phyloP scores from a whole-genome alignment of 495 filamentous ascomycete genomes.

The Oleoguttula mirabilis region DNA sequence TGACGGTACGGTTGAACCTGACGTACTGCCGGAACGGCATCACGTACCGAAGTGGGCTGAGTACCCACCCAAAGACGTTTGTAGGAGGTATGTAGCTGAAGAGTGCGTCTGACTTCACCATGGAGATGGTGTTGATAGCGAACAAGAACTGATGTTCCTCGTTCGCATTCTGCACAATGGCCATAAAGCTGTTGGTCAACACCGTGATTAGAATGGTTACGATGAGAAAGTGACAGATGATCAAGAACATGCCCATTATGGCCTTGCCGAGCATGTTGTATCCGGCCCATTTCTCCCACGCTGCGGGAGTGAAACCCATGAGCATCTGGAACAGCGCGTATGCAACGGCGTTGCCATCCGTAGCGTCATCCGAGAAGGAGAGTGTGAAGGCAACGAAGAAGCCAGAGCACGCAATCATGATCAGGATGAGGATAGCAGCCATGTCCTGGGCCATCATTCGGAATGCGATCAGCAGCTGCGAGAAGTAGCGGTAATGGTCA shows the following conservation, averaged over 20 bases:
- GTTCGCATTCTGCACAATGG: conserved; percentile 79
- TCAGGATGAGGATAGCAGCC: conserved; percentile 66
- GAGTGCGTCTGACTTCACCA: conserved; percentile 89
- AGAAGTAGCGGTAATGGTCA: conserved; percentile 91
- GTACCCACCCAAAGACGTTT: conserved; percentile 77
- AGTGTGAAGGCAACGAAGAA: conserved; percentile 90
- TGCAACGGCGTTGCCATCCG: conserved; percentile 54
- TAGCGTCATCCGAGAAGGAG: conserved; percentile 54
- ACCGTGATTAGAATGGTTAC: conserved; percentile 88
- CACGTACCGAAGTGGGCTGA: conserved; percentile 65
- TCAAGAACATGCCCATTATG: conserved; percentile 67
- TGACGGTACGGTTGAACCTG: conserved; percentile 67
- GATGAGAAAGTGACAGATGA: conserved; percentile 91
- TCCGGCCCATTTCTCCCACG: conserved; percentile 59
- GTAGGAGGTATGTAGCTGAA: conserved; percentile 85
- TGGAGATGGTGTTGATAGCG: conserved; percentile 84
- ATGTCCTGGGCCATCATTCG: conserved; percentile 85
- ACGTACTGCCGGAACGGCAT: conserved; percentile 72
- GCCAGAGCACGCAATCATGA: conserved; percentile 75
- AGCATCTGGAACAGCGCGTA: conserved; percentile 86
- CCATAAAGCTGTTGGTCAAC: conserved; percentile 87
- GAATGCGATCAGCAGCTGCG: conserved; percentile 83
- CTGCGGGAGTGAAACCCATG: conserved; percentile 75
- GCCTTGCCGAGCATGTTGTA: conserved; percentile 67
- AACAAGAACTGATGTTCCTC: conserved; percentile 92